Evolutionary conservation across 495 filamentous ascomycete genomes (phyloP).

Genomic region (Darksidea phi): DNA sequence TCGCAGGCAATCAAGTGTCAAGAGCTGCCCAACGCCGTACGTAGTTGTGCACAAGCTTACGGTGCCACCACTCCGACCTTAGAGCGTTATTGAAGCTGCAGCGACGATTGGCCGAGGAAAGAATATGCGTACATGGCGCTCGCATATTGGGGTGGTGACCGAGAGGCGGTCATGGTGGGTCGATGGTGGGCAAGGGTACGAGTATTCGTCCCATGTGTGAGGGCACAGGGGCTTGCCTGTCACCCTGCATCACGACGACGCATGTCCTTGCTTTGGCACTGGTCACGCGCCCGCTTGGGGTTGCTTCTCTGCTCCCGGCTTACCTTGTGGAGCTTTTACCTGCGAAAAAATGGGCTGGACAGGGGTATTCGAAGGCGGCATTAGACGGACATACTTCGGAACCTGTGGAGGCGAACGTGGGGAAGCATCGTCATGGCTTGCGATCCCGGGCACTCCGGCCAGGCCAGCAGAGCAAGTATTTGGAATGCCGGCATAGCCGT

Average conservation of each 20-base stretch:
- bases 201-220: background rate
- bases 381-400: background rate
- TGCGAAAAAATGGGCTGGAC: background rate
- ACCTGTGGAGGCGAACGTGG: too few species aligned
- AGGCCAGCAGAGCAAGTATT: background rate
- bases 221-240: background rate
- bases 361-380: slow-evolving; percentile 13
- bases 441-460: background rate
- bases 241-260: slow-evolving; percentile 14
- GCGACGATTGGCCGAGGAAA: background rate
- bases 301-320: background rate
- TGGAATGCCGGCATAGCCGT: background rate
- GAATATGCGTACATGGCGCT: background rate
- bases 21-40: too few species aligned
- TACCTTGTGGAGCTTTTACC: background rate
- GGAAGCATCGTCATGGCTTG: background rate
- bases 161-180: slow-evolving; percentile 9
- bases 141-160: slow-evolving; percentile 10
- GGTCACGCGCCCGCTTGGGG: slow-evolving; percentile 18
- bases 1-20: too few species aligned
- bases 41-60: too few species aligned
- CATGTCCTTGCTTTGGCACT: slow-evolving; percentile 17
- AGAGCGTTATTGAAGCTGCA: too few species aligned
- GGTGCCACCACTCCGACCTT: too few species aligned
- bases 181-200: too few species aligned